Conservation (phyloP, 306 rosid species). For the Parietaria judaica region DNA sequence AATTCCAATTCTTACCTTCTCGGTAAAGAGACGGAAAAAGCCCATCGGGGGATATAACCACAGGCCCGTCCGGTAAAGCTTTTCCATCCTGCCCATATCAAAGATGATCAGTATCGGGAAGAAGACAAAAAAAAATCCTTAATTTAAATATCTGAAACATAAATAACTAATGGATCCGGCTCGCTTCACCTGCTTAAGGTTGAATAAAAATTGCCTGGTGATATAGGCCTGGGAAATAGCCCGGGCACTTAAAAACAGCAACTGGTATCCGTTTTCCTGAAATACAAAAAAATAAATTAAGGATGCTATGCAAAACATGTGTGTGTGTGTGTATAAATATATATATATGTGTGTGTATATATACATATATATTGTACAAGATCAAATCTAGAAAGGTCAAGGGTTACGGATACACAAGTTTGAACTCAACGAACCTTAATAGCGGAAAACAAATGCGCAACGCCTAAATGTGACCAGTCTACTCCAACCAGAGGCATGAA, state of each 20-base stretch:
- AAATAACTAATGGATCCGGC: slow-evolving; percentile 12
- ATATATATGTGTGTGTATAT: too few species aligned
- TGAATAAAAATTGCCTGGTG: slow-evolving; percentile 79
- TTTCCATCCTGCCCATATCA: slow-evolving; percentile 63
- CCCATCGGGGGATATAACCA: slow-evolving; percentile 95
- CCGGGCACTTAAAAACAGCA: slow-evolving; percentile 97
- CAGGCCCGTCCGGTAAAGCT: slow-evolving; percentile 91
- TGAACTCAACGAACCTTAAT: slow-evolving; percentile 52
- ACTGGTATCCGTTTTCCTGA: slow-evolving; percentile 93
- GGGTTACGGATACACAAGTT: neutral
- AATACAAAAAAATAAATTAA: slow-evolving; percentile 16
- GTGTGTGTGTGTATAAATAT: too few species aligned
- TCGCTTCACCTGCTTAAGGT: slow-evolving; percentile 62
- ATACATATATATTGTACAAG: too few species aligned
- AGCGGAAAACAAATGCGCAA: slow-evolving; percentile 90
- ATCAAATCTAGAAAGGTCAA: too few species aligned
- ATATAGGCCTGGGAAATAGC: slow-evolving; percentile 85
- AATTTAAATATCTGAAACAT: slow-evolving; percentile 4
- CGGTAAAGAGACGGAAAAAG: slow-evolving; percentile 92
- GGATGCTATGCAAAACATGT: too few species aligned
- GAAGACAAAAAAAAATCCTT: neutral
- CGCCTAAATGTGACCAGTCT: slow-evolving; percentile 99
- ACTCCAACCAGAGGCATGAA: slow-evolving; percentile 99
- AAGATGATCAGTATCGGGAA: slow-evolving; percentile 15
- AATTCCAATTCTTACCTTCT: slow-evolving; percentile 46